These are phyloP conservation scores for Globisporangium nagaii DNA, from an alignment of 352 stramenopile genomes.

Conservation along the genomic window DNA sequence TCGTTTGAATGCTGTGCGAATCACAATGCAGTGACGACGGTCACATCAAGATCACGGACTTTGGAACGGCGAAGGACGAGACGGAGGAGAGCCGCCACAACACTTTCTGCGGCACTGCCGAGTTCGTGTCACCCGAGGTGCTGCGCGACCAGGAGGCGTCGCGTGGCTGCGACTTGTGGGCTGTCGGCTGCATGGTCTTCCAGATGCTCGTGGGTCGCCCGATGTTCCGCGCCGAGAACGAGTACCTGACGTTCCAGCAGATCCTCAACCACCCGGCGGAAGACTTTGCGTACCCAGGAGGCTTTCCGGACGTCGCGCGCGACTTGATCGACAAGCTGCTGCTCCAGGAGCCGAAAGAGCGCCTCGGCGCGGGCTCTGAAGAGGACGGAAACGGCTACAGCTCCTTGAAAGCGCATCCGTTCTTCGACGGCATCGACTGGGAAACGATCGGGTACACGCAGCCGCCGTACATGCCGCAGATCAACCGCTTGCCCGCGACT, in stretches of 20 bases:
- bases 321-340: slow-evolving; percentile 80
- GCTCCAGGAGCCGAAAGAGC: slow-evolving; percentile 61
- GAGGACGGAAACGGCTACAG: slow-evolving; percentile 75
- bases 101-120: slow-evolving; percentile 89
- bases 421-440: slow-evolving; percentile 84
- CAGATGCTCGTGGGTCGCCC: slow-evolving; percentile 82
- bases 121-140: slow-evolving; percentile 91
- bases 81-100: slow-evolving; percentile 77
- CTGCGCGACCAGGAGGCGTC: slow-evolving; percentile 80
- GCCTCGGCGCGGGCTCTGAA: slow-evolving; percentile 64
- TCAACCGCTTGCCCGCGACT: slow-evolving; percentile 52
- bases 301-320: slow-evolving; percentile 50
- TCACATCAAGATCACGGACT: slow-evolving; percentile 90
- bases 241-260: slow-evolving; percentile 90
- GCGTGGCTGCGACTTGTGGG: slow-evolving; percentile 86
- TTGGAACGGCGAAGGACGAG: slow-evolving; percentile 84
- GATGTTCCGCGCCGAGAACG: slow-evolving; percentile 86
- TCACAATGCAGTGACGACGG: slow-evolving; percentile 40
- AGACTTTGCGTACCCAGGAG: slow-evolving; percentile 64
- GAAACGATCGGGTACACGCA: slow-evolving; percentile 36
- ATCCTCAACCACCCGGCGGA: slow-evolving; percentile 82
- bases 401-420: slow-evolving; percentile 68
- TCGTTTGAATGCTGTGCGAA: neutral
- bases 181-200: slow-evolving; percentile 88
- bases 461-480: slow-evolving; percentile 57